Conservation (phyloP, 1,139 yeast genomes). For the Hyphopichia buzzinii region DNA sequence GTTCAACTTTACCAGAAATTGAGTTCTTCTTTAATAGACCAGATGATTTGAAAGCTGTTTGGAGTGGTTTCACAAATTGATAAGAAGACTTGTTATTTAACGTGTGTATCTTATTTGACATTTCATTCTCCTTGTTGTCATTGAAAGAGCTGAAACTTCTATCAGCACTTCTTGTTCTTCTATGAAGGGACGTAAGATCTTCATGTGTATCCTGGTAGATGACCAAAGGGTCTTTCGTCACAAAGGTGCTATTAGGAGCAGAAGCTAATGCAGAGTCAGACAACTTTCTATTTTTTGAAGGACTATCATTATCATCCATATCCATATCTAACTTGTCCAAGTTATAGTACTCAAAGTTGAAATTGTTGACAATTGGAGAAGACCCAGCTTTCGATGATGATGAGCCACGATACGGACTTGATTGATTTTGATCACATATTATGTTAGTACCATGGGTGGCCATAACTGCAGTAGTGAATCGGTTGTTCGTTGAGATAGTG, state of each 20-base stretch:
- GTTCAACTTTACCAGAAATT: constrained; percentile 22
- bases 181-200: constrained; percentile 5
- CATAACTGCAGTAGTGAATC: constrained; percentile 1
- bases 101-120: constrained; percentile 2
- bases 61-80: constrained; percentile 76
- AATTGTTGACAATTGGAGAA: constrained; percentile 13
- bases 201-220: constrained; percentile 18
- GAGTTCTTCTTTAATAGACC: constrained; percentile 75
- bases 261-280: constrained; percentile 16
- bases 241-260: constrained; percentile 6
- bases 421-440: not conserved
- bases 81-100: constrained; percentile 39
- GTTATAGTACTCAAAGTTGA: constrained; percentile 27
- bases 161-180: constrained; percentile 1
- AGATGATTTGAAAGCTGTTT: constrained; percentile 76
- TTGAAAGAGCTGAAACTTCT: constrained; percentile 3
- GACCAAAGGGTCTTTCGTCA: constrained; percentile 11
- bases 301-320: constrained; percentile 30
- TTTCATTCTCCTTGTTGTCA: constrained; percentile 36
- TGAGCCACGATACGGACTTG: not conserved
- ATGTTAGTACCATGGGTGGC: not conserved
- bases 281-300: constrained; percentile 33
- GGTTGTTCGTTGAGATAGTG: not conserved
- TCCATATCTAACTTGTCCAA: constrained; percentile 27
- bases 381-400: constrained; percentile 10